Conservation (phyloP, 1,284 basidiomycete genomes). For the Bjerkandera adusta region DNA sequence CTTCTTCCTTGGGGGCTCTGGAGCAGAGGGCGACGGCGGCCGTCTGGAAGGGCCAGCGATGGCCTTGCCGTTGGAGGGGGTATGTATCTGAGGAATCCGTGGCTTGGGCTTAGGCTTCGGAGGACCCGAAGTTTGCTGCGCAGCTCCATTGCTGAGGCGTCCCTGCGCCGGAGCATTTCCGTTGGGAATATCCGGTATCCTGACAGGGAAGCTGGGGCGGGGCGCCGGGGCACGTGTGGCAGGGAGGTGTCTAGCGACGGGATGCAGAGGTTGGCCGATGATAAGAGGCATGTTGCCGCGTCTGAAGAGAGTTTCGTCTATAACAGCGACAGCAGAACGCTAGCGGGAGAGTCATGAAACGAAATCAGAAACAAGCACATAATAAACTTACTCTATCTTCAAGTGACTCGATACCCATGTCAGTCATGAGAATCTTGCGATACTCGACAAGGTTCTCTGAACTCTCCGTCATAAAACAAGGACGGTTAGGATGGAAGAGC, state of each 20-base stretch:
- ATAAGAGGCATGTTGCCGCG: constrained; percentile 56
- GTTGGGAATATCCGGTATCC: background rate
- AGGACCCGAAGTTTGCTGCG: background rate
- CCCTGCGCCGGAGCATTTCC: background rate
- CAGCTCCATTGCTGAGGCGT: background rate
- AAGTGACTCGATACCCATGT: constrained; percentile 60
- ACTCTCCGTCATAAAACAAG: constrained; percentile 62
- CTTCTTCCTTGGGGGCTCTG: constrained; percentile 33
- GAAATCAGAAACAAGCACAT: constrained; percentile 8
- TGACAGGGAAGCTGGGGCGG: background rate
- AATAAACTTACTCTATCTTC: constrained; percentile 52
- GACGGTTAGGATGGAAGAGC: constrained; percentile 41
- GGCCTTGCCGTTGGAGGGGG: background rate
- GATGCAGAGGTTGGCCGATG: constrained; percentile 58
- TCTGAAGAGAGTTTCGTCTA: constrained; percentile 56
- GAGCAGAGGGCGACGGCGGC: constrained; percentile 28
- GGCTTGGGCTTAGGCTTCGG: background rate
- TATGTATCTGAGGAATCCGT: background rate
- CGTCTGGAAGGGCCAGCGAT: constrained; percentile 34
- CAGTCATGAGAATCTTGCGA: constrained; percentile 58
- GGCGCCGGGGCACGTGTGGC: background rate
- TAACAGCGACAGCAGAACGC: constrained; percentile 61
- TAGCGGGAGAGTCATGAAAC: constrained; percentile 26
- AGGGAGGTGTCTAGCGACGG: constrained; percentile 33
- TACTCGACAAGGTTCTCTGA: constrained; percentile 67